Base-by-base conservation (phyloP, 116 monocot genomes). In the Zostera marina region DNA sequence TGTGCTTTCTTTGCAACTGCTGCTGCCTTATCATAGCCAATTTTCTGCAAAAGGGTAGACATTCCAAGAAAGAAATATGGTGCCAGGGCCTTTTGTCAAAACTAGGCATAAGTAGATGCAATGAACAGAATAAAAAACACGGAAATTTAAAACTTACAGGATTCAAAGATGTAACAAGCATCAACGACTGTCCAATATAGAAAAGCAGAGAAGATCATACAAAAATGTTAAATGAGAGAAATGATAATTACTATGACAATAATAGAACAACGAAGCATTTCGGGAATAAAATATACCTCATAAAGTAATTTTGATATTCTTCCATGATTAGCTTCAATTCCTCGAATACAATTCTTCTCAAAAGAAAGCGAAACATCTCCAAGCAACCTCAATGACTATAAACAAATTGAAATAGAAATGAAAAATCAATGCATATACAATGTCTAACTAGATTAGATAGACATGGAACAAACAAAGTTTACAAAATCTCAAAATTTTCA, bases 1-100 rank as follows among this genome's bases (percentile, higher is more conserved):
- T 92, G 92, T 43, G 92, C 92, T 74, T 83, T 92, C 84, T 92
- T 92, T 16, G 98, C 98, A 62, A 98, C 98, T 54, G 98, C 98
- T 42, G 98, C 98, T 66, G 98, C 98, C 20, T 81, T 86, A 53
- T 98, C 98, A 77, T 98, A 98, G 44, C 98, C 98, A 77, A 98
- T 90, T 98, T 86, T 98, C 91, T 98, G 76, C 25, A 52, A 55
- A 54, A 4, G 2, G 61, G 52, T 44, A 4, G 60, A 19, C 51
- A 60, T 43, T 43, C 26, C 26, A 26, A 53, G 15, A 53, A 21
- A 22, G 15, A 32, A 53, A 22, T 11, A 16, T 0, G 46, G 3
- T 22, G 44, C 32, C 53, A 59, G 9, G 9, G 26, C 46, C 41
- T 22, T 2, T 52, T 9, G 4, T 21, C 0, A 2, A 23, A 66